Base-by-base conservation (phyloP, 257 asterid species). In the Echium plantagineum region DNA sequence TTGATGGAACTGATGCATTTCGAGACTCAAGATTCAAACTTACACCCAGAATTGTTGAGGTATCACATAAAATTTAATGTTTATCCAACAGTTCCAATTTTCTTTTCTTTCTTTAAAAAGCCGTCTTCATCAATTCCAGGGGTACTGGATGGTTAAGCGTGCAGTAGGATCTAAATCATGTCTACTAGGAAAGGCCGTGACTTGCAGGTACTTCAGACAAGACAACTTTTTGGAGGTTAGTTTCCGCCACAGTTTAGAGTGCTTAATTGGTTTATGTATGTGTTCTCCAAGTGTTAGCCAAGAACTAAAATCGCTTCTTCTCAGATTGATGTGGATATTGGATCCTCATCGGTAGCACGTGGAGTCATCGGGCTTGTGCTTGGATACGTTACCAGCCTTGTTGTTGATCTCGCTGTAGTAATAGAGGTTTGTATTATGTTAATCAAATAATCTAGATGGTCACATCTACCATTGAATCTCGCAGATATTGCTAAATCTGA, bases 81-180 rank as follows among this genome's bases (percentile, higher is more conserved):
- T 61, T 32, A 32, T 63, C 26, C 30, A 38, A 13, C 38, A 1
- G 19, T 58, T 63, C 46, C 12, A 28, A 46, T 24, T 51, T 15
- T 10, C 56, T 31, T 15, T 58, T 15, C 31, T 17, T 10, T 19
- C 21, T 60, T 58, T 31, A 35, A 46, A 28, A 46, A 42, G 4
- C 2, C 49, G 62, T 35, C 21, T 13, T 15, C n/a, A 47, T 63
- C 20, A 58, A 55, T 62, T 15, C 67, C 77, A 93, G 96, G 97
- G 97, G 53, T 89, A 93, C 75, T 93, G 99, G 99, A 93, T 93
- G 99, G 99, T 93, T 59, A 93, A 93, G 70, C 99, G 97, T 57
- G 99, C 99, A 7, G 99, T 93, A 52, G 99, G 99, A 69, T 84
- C 95, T 49, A 93, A 93, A 80, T 97, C 99, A 65, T 89, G 99